Evolutionary conservation across 352 stramenopile genomes (phyloP).

Genomic region (Phytophthora cryptogea): DNA sequence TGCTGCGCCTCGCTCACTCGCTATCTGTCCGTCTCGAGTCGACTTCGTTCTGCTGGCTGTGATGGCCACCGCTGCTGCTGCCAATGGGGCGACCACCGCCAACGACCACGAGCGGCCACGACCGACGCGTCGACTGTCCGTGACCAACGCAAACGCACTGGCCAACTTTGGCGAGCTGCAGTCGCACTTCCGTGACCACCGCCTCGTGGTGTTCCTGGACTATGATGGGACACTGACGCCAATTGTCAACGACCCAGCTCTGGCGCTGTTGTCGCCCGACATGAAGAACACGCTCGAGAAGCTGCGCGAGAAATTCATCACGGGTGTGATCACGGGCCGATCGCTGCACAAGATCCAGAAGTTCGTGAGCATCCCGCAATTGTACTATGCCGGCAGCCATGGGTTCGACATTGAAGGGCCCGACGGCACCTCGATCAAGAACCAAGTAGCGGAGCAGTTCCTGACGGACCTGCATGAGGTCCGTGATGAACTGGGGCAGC

Average conservation of each 20-base stretch:
- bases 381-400: slow-evolving; percentile 91
- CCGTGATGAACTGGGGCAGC: slow-evolving; percentile 47
- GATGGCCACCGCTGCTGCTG: slow-evolving; percentile 20
- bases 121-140: slow-evolving; percentile 49
- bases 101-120: slow-evolving; percentile 12
- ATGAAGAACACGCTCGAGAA: slow-evolving; percentile 79
- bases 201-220: slow-evolving; percentile 87
- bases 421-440: slow-evolving; percentile 79
- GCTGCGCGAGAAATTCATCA: slow-evolving; percentile 80
- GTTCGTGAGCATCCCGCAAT: slow-evolving; percentile 85
- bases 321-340: slow-evolving; percentile 85
- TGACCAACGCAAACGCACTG: slow-evolving; percentile 77
- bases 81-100: neutral
- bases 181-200: slow-evolving; percentile 51
- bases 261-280: slow-evolving; percentile 66
- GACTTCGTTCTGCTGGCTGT: slow-evolving; percentile 1
- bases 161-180: slow-evolving; percentile 69
- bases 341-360: slow-evolving; percentile 89
- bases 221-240: slow-evolving; percentile 91
- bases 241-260: slow-evolving; percentile 87
- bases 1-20: slow-evolving; percentile 1
- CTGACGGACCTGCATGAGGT: slow-evolving; percentile 64
- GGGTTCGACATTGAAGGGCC: slow-evolving; percentile 90
- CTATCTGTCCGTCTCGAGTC: neutral
- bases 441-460: slow-evolving; percentile 83